Evolutionary conservation across 176 grass and related monocot species (phyloP).

Genomic region (Ampelocalamus luodianensis): DNA sequence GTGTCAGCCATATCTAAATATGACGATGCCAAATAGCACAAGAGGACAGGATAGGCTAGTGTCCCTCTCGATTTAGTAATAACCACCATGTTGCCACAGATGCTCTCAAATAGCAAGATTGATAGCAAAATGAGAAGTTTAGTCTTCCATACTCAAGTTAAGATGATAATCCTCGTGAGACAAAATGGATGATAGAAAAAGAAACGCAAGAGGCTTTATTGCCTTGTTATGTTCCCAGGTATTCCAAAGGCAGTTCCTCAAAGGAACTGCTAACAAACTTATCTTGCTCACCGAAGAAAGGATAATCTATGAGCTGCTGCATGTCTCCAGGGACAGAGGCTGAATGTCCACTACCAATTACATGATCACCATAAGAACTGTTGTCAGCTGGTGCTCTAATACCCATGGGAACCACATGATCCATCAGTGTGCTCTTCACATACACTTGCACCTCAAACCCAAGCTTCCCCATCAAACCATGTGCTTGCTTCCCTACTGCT

Average conservation of each 20-base stretch:
- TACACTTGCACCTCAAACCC: too few species aligned
- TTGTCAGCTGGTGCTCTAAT: conserved; percentile 59
- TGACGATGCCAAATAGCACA: too few species aligned
- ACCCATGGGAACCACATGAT: conserved; percentile 54
- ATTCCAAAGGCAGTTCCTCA: conserved; percentile 78
- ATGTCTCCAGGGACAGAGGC: conserved; percentile 60
- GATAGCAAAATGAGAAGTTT: conserved; percentile 49
- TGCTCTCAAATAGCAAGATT: too few species aligned
- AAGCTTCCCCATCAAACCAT: too few species aligned
- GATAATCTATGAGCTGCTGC: conserved; percentile 67
- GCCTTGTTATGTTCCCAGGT: conserved; percentile 81
- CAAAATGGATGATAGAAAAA: conserved; percentile 41
- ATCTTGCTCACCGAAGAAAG: conserved; percentile 75
- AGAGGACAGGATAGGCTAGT: too few species aligned
- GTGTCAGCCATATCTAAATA: too few species aligned
- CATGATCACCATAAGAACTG: conserved; percentile 56
- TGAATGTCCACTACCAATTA: conserved; percentile 50
- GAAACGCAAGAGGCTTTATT: conserved; percentile 7
- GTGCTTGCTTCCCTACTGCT: too few species aligned
- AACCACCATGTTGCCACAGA: too few species aligned
- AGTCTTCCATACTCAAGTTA: conserved; percentile 54
- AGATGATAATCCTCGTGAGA: conserved; percentile 28
- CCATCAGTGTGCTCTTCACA: neutral
- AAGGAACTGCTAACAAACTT: conserved; percentile 88
- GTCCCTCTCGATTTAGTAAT: too few species aligned